Evolutionary conservation across 441 rosid genomes (phyloP), one percentile per base, ranked within the genome.

Genomic region (Eutrema salsugineum): DNA sequence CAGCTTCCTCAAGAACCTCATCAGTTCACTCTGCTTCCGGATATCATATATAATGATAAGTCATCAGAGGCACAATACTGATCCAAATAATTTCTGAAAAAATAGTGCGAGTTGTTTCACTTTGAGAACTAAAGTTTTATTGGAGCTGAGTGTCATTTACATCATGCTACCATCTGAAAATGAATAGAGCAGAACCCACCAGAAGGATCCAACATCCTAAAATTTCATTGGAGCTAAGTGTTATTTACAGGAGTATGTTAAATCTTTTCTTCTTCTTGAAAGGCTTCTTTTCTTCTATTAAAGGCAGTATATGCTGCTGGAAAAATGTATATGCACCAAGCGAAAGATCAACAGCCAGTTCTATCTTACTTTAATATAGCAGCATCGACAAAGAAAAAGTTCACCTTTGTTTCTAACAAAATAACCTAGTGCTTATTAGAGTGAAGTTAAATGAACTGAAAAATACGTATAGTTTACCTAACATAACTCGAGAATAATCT

Each of bases 1-100:
- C 48, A 70, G 49, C 67, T 70, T 70, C 70, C 32, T 39, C 12
- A 32, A 32, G 49, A 63, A 70, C 17, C 49, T 57, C 56, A 70
- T 39, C 67, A 42, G 39, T 36, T 55, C 44, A 54, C 64, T 63
- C 50, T 66, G 47, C 62, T 58, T 54, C 33, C 49, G 39, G 53
- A 54, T 19, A 68, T 36, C 44, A 48, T 61, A 53, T 6, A 27
- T 5, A 44, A 30, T 11, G 47, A 55, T 49, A 27, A 60, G 64
- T 32, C 33, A 60, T 42, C 68, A 60, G 44, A 57, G 56, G 43
- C 50, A 67, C 32, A 39, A 51, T 5, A 28, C 33, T 61, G 47
- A 62, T 22, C 50, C 39, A 44, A 46, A 27, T 46, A 68, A 46
- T 36, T 62, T 50, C 64, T 53, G 50, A 35, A 53, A 68, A 36